Base-by-base conservation (phyloP, 257 asterid genomes). In the Mitragyna speciosa region DNA sequence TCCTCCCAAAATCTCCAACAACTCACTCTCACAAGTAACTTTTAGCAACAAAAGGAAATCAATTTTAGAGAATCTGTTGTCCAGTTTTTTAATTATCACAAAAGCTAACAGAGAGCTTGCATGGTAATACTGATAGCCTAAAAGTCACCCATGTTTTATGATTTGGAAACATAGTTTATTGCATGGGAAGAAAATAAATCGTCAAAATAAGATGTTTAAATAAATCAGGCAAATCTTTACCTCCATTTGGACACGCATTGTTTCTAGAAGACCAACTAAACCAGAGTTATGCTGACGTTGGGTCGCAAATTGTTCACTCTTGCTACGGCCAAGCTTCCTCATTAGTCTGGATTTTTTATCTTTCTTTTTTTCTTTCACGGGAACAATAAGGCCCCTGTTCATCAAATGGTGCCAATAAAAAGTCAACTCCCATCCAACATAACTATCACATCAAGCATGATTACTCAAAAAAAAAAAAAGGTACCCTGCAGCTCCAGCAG, bases 171-270 rank as follows among this genome's bases (percentile, higher is more conserved):
- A 36, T 19, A 78, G 39, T 41, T 45, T 5, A 43, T 69, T 24
- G 14, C 6, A 63, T 56, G 16, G 48, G 56, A 14, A 43, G 12
- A 63, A 41, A 43, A 39, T 31, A 70, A 80, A 48, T 4, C 28
- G 11, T 20, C 26, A 36, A 19, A 68, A 36, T 36, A 33, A 72
- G 8, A 48, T 65, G 43, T 26, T 24, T 36, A 43, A 59, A 33
- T 6, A 24, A 41, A 66, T 67, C 63, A 79, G 68, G 28, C 63
- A 71, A 71, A 22, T 36, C 39, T 41, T 61, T 88, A 95, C 99
- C 99, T 95, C 99, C 99, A 95, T 95, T 86, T 95, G 99, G 75
- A 93, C 96, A 59, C 99, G 99, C 99, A 95, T 90, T 24, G 96
- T 91, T 91, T 95, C 99, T 89, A 95, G 86, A 77, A 95, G 90